Conservation (phyloP, 2,329 filamentous ascomycete species). For the Furcasterigmium sp. region DNA sequence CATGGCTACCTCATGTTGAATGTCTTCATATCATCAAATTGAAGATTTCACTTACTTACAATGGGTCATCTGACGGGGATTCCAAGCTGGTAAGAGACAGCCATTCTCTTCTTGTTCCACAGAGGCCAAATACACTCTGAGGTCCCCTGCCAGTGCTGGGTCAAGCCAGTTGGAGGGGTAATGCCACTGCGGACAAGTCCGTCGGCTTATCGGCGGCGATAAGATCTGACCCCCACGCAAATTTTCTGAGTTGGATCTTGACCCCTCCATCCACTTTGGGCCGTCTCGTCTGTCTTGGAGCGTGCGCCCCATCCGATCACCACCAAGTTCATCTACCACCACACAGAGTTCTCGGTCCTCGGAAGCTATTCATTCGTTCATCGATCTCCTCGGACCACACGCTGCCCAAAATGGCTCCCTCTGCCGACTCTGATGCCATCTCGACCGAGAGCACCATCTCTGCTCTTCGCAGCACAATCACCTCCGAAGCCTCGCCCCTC, state of each 20-base stretch:
- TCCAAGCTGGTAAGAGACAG: too few relatives aligned
- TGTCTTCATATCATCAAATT: conserved; percentile 5
- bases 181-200: too few relatives aligned
- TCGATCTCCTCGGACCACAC: neutral
- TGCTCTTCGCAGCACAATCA: conserved; percentile 69
- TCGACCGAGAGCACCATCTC: conserved; percentile 41
- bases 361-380: too few relatives aligned
- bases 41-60: conserved; percentile 1
- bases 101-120: too few relatives aligned
- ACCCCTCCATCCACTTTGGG: conserved; percentile 3
- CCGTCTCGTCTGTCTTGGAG: too few relatives aligned
- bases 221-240: conserved; percentile 3
- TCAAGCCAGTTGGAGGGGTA: conserved; percentile 2
- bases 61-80: too few relatives aligned
- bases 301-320: neutral
- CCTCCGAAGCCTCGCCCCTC: conserved; percentile 74
- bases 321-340: neutral
- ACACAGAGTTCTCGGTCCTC: too few relatives aligned
- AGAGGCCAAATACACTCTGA: neutral
- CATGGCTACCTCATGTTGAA: conserved; percentile 2
- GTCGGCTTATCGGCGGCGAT: conserved; percentile 4
- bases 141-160: conserved; percentile 4
- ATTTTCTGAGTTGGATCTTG: conserved; percentile 3
- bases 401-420: conserved; percentile 16
- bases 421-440: conserved; percentile 7